Base-by-base conservation (phyloP, 1,284 basidiomycete genomes). In the Papiliotrema nemorosa region DNA sequence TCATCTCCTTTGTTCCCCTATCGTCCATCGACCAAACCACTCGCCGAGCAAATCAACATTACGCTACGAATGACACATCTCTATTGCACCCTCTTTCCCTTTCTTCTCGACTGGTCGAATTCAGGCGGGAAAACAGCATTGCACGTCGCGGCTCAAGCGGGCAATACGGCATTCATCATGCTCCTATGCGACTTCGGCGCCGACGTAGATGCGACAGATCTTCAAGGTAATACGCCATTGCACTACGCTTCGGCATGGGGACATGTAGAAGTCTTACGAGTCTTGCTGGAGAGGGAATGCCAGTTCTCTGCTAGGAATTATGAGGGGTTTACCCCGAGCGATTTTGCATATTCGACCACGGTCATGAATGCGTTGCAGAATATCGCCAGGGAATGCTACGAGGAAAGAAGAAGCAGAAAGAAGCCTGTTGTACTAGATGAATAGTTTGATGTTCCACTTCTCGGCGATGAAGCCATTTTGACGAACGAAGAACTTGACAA, bases 21-120 rank as follows among this genome's bases (percentile, higher is more conserved):
- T 1, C 48, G 54, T 3, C 45, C 58, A 3, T 44, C 44, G 5
- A 49, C 54, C 1, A 48, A 53, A 25, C 27, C 60, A 0, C 27
- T 44, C 20, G 54, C 58, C 9, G 63, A 60, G 22, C 57, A 64
- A 35, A 53, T 55, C 14, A 46, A 50, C 35, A 49, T 60, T 16
- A 54, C 58, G 10, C 53, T 66, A 3, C 59, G 62, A 14, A 68
- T 69, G 70, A 65, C 64, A 4, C 49, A 64, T 22, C 54, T 66
- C 22, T 72, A 69, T 44, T 53, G 59, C 45, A 61, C 60, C 4
- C 56, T 66, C 36, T 75, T 76, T 51, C 81, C 87, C 0, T 86
- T 86, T 71, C 84, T 89, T 41, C 77, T 93, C 42, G 90, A 96
- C 71, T 94, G 90, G 90, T 85, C 85, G 33, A 93, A 96, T 71